Conservation (phyloP, 2,329 filamentous ascomycete genomes). For the Ophiostoma sp. region DNA sequence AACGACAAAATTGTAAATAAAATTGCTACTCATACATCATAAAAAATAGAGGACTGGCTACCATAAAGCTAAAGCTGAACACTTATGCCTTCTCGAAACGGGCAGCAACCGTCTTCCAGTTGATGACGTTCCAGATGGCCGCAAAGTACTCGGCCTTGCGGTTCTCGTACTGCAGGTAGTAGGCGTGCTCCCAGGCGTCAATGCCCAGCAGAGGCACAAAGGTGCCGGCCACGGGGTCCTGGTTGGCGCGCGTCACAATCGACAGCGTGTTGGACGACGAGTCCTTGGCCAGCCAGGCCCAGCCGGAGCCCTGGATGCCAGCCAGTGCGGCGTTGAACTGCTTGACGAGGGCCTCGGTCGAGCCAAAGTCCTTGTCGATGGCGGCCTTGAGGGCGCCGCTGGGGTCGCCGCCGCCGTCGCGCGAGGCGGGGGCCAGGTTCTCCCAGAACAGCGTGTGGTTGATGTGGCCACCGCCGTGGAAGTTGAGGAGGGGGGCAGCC, state of each 20-base stretch:
- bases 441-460: slow-evolving; percentile 94
- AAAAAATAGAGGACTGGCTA: too few species aligned
- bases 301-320: slow-evolving; percentile 78
- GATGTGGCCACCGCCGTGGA: slow-evolving; percentile 88
- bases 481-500: slow-evolving; percentile 59
- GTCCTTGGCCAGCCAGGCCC: slow-evolving; percentile 82
- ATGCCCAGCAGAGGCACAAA: slow-evolving; percentile 79
- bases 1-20: not conserved
- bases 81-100: slow-evolving; percentile 48
- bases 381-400: slow-evolving; percentile 56
- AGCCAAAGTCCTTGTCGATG: slow-evolving; percentile 64
- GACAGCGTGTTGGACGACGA: slow-evolving; percentile 56
- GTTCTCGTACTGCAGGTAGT: slow-evolving; percentile 95
- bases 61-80: too few species aligned
- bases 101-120: slow-evolving; percentile 87
- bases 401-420: slow-evolving; percentile 57
- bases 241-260: slow-evolving; percentile 72
- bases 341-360: slow-evolving; percentile 58
- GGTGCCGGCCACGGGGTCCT: slow-evolving; percentile 81
- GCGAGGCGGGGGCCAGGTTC: slow-evolving; percentile 66
- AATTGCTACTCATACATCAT: slow-evolving; percentile 4
- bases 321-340: slow-evolving; percentile 64
- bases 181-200: slow-evolving; percentile 95
- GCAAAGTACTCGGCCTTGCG: slow-evolving; percentile 94
- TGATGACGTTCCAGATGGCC: slow-evolving; percentile 90